Evolutionary conservation across 306 rosid genomes (phyloP).

Genomic region (Fagus crenata): DNA sequence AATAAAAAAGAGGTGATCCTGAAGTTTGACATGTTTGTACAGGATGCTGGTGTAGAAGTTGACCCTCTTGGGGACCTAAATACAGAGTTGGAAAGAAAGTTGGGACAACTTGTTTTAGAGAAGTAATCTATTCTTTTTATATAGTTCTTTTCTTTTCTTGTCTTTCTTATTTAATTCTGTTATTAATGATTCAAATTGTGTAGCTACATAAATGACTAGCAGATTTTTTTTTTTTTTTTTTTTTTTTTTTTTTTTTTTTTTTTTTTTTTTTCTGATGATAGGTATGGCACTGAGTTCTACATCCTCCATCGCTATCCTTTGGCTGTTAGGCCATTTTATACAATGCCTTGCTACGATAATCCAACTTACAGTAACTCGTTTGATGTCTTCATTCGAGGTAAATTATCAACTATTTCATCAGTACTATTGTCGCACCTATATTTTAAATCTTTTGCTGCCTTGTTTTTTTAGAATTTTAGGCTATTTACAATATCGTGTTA

Average conservation of each 20-base stretch:
- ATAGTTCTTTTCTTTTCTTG: slow-evolving; percentile 1
- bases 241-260: slow-evolving; percentile 23
- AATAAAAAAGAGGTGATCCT: not conserved
- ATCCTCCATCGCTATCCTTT: slow-evolving; percentile 87
- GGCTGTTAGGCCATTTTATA: slow-evolving; percentile 89
- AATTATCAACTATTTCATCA: slow-evolving; percentile 17
- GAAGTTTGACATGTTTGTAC: slow-evolving; percentile 28
- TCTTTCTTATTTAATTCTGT: not conserved
- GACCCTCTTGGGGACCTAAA: slow-evolving; percentile 92
- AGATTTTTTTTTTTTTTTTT: slow-evolving; percentile 21
- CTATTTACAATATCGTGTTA: not conserved
- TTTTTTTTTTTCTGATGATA: slow-evolving; percentile 25
- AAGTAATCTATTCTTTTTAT: slow-evolving; percentile 48
- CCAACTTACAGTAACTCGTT: slow-evolving; percentile 79
- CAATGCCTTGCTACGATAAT: slow-evolving; percentile 91
- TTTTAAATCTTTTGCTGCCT: not conserved
- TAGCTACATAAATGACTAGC: slow-evolving; percentile 7
- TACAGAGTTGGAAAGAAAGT: slow-evolving; percentile 81
- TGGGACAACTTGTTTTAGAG: slow-evolving; percentile 79
- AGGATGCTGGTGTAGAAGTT: slow-evolving; percentile 82
- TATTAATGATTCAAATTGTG: not conserved
- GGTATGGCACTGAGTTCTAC: slow-evolving; percentile 92
- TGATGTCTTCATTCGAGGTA: slow-evolving; percentile 96
- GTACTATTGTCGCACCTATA: not conserved
- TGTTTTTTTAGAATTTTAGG: not conserved